A percentile compares a stretch with the other conserved stretches of the same genome.
Conservation (phyloP, 805 yeast genomes). For the Isabelozyma heimii region DNA sequence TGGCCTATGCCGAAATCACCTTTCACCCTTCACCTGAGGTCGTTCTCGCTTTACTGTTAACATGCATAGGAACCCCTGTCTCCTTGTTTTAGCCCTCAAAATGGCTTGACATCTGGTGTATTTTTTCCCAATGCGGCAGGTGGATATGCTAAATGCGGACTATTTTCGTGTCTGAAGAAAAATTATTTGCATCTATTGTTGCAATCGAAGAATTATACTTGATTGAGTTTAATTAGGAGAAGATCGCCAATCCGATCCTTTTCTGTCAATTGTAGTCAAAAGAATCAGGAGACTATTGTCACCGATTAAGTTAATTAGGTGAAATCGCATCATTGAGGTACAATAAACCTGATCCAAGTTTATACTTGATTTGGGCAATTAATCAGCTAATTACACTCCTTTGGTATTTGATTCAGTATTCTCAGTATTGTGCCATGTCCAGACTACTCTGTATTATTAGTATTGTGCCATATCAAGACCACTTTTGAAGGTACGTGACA, state of each 20-base stretch:
- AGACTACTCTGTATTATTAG: no score
- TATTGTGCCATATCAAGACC: no score
- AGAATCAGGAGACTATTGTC: not conserved
- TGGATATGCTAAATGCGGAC: not conserved
- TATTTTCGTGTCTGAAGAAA: not conserved
- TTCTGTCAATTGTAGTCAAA: not conserved
- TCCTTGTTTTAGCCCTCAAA: not conserved
- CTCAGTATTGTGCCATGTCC: no score
- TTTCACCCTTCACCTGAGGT: no score
- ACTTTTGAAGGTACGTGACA: no score
- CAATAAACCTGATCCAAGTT: no score
- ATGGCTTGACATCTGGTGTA: not conserved
- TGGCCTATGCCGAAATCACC: no score
- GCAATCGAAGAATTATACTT: not conserved
- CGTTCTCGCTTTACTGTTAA: no score
- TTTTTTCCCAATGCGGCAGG: not conserved
- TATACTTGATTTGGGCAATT: no score
- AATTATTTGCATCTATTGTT: not conserved
- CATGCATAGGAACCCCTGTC: not conserved
- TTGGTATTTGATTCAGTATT: no score
- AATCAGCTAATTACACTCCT: no score
- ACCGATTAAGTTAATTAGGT: not conserved
- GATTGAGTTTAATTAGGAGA: not conserved
- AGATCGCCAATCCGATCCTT: not conserved
- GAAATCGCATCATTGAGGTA: not conserved